Conservation (phyloP, 306 rosid species). For the Purshia tridentata region DNA sequence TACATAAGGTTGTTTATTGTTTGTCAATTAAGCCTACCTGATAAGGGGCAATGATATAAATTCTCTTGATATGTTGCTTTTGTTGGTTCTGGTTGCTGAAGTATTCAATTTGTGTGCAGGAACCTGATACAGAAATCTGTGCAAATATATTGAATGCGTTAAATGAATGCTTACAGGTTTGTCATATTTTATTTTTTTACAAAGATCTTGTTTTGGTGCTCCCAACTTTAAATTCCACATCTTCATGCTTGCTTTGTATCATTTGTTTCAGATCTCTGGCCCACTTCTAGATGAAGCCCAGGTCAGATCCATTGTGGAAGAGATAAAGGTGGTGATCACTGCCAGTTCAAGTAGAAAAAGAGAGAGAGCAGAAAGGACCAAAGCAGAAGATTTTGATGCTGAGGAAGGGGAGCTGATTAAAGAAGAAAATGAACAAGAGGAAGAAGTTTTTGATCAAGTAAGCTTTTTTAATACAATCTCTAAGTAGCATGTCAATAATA, state of each 20-base stretch:
- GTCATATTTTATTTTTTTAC: conserved; percentile 9
- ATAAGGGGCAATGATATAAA: neutral
- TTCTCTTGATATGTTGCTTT: neutral
- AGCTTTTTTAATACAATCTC: conserved; percentile 27
- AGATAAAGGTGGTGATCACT: conserved; percentile 88
- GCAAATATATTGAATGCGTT: conserved; percentile 90
- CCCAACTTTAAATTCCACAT: neutral
- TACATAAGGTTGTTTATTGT: conserved; percentile 63
- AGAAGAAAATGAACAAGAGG: conserved; percentile 99
- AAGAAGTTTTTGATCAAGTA: conserved; percentile 99
- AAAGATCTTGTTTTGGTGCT: neutral
- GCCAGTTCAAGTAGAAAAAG: conserved; percentile 90
- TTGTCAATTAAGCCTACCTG: neutral
- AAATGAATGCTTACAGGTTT: conserved; percentile 92
- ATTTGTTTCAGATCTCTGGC: conserved; percentile 66
- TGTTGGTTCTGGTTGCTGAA: conserved; percentile 12
- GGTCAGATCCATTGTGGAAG: conserved; percentile 80
- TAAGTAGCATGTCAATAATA: conserved; percentile 1
- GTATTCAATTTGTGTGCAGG: conserved; percentile 55
- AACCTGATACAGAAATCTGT: conserved; percentile 97
- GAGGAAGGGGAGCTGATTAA: conserved; percentile 88
- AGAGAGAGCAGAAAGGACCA: conserved; percentile 84
- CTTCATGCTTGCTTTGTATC: neutral
- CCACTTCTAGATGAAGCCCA: conserved; percentile 85
- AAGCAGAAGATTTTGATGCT: conserved; percentile 96